phyloP scores from a whole-genome alignment of 2,329 filamentous ascomycete genomes.

The Aspergillus sojae region DNA sequence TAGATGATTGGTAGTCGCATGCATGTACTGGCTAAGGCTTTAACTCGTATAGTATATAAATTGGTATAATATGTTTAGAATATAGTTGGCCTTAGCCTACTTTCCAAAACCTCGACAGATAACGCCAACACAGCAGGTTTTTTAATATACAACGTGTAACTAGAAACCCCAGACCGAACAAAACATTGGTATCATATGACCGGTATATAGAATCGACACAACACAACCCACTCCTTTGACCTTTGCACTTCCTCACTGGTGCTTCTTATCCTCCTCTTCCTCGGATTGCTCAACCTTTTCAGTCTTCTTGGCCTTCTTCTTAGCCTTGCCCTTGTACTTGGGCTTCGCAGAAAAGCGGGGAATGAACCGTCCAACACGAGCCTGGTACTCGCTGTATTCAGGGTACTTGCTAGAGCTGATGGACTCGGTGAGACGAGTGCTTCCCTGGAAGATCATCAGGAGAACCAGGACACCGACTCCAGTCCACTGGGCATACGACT shows the following conservation, averaged over 20 bases:
- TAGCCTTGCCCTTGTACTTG: constrained; percentile 32
- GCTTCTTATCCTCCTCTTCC: constrained; percentile 24
- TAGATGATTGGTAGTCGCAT: background rate
- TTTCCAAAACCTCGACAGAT: background rate
- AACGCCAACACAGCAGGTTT: background rate
- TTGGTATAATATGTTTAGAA: background rate
- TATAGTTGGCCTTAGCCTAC: background rate
- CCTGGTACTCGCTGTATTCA: constrained; percentile 84
- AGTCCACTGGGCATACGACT: constrained; percentile 76
- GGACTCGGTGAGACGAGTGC: constrained; percentile 82
- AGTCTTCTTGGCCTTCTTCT: constrained; percentile 19
- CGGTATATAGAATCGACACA: background rate
- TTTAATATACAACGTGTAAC: constrained; percentile 2
- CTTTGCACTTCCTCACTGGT: constrained; percentile 9
- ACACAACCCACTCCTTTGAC: background rate
- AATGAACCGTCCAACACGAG: constrained; percentile 79
- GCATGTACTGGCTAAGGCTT: background rate
- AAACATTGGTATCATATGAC: constrained; percentile 8
- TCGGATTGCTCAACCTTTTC: constrained; percentile 17
- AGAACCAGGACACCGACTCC: constrained; percentile 69
- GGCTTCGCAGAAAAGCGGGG: constrained; percentile 54
- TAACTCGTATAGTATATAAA: background rate
- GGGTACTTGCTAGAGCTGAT: constrained; percentile 83
- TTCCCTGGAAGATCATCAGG: constrained; percentile 82
- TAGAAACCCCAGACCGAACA: constrained; percentile 3